A percentile compares a stretch with the other conserved stretches of the same genome.
Conservation (phyloP, 1,284 basidiomycete genomes). For the Ganoderma lucidum region DNA sequence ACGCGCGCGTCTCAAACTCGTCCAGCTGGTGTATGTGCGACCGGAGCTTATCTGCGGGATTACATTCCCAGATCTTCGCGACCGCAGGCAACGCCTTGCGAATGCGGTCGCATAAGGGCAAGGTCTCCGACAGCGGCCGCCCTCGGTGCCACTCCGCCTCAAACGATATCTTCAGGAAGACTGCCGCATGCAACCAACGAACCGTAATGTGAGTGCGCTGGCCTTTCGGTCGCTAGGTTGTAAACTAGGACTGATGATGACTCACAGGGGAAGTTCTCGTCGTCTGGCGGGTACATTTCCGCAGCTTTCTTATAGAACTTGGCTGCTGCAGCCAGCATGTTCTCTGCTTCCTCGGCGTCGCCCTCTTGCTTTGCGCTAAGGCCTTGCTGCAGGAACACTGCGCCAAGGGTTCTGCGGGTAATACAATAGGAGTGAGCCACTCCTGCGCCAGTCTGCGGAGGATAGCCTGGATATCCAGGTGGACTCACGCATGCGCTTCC, state of each 20-base stretch:
- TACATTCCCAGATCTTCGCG: slow-evolving; percentile 30
- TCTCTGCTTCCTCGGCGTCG: slow-evolving; percentile 25
- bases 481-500: slow-evolving; percentile 32
- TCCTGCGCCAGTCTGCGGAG: neutral
- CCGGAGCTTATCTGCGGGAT: slow-evolving; percentile 12
- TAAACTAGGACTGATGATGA: neutral
- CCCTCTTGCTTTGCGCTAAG: slow-evolving; percentile 26
- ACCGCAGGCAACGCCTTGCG: slow-evolving; percentile 26
- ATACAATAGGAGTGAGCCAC: neutral
- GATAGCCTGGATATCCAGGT: neutral
- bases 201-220: neutral
- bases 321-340: slow-evolving; percentile 28
- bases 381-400: slow-evolving; percentile 30
- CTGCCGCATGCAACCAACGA: slow-evolving; percentile 15
- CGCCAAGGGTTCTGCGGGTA: slow-evolving; percentile 27
- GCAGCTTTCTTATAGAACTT: slow-evolving; percentile 33
- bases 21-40: slow-evolving; percentile 22
- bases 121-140: slow-evolving; percentile 26
- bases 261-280: slow-evolving; percentile 33
- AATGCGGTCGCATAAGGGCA: slow-evolving; percentile 29
- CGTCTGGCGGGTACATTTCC: slow-evolving; percentile 31
- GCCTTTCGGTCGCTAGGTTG: neutral
- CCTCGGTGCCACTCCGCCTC: slow-evolving; percentile 32
- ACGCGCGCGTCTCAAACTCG: slow-evolving; percentile 25
- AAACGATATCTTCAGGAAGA: slow-evolving; percentile 33